Conservation (phyloP, 208 protist genomes). For the Phytomonas sp. region DNA sequence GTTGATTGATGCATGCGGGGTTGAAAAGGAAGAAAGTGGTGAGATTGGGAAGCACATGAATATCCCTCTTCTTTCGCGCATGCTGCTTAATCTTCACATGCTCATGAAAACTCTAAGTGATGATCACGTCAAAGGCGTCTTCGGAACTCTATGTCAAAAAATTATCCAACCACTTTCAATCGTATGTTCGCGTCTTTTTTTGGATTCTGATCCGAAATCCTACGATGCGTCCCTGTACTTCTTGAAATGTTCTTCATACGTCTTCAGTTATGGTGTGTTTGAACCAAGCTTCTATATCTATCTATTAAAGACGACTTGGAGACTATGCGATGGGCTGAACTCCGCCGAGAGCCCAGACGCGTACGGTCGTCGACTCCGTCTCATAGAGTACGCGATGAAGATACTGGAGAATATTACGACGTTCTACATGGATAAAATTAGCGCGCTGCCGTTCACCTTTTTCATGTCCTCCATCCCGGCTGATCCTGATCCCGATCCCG, state of each 20-base stretch:
- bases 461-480: conserved; percentile 18
- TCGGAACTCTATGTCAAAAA: conserved; percentile 30
- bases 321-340: conserved; percentile 22
- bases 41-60: background rate
- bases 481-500: background rate
- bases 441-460: conserved; percentile 27
- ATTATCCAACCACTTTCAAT: conserved; percentile 37
- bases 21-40: background rate
- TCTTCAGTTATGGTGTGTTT: conserved; percentile 66
- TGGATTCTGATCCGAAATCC: conserved; percentile 18
- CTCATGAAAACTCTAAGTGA: conserved; percentile 59
- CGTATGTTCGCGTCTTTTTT: conserved; percentile 27
- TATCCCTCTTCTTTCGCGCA: conserved; percentile 16
- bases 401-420: conserved; percentile 31
- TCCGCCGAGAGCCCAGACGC: background rate
- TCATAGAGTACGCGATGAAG: conserved; percentile 72
- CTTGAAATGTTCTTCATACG: conserved; percentile 65
- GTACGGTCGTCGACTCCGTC: conserved; percentile 18
- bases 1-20: background rate
- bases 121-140: conserved; percentile 38
- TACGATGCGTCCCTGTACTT: conserved; percentile 48
- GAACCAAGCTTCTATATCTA: conserved; percentile 46
- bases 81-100: conserved; percentile 51
- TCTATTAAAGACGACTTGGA: conserved; percentile 38
- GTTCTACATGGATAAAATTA: conserved; percentile 38